These are phyloP conservation scores for Hypoxylon perforatum DNA, from an alignment of 495 filamentous ascomycete species.

Conservation along the genomic window DNA sequence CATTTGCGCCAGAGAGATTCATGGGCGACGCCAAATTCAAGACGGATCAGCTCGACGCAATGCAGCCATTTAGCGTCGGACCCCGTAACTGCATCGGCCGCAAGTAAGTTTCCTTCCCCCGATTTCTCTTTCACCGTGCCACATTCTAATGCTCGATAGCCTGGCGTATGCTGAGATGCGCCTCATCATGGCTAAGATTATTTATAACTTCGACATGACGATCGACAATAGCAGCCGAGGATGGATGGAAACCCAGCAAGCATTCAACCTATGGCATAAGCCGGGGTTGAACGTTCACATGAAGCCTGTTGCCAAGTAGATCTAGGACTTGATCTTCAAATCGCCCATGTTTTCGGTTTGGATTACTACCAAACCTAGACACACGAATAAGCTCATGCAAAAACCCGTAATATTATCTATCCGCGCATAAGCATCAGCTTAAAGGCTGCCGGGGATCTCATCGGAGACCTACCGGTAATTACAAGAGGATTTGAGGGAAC, in stretches of 20 bases:
- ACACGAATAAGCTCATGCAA: no score
- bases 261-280: slow-evolving; percentile 59
- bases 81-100: slow-evolving; percentile 66
- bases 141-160: slow-evolving; percentile 34
- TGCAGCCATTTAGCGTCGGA: slow-evolving; percentile 65
- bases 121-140: background rate
- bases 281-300: slow-evolving; percentile 46
- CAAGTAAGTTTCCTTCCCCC: slow-evolving; percentile 54
- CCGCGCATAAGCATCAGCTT: no score
- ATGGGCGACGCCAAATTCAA: slow-evolving; percentile 52
- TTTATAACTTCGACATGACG: slow-evolving; percentile 64
- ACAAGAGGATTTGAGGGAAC: no score
- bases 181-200: slow-evolving; percentile 59
- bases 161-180: slow-evolving; percentile 66
- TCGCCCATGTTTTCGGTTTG: no score
- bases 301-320: slow-evolving; percentile 23
- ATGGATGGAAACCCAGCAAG: slow-evolving; percentile 51
- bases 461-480: no score
- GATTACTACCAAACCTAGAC: no score
- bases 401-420: no score
- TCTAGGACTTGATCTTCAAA: no score
- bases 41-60: slow-evolving; percentile 57
- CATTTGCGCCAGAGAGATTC: slow-evolving; percentile 65
- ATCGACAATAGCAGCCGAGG: slow-evolving; percentile 56
- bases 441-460: no score